Base-by-base conservation (phyloP, 441 rosid genomes). In the Gossypium aridum region DNA sequence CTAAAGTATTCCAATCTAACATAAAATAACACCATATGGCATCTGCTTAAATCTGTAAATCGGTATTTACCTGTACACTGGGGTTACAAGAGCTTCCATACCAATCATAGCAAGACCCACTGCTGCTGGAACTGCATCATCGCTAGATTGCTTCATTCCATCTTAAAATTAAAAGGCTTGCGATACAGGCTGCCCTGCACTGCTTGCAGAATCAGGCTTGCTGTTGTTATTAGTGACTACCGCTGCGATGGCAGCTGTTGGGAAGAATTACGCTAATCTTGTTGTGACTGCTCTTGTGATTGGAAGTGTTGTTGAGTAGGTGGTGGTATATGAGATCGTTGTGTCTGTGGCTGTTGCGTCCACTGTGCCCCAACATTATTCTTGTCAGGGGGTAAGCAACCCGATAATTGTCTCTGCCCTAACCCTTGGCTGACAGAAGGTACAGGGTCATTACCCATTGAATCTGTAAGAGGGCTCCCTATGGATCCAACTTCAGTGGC, bases 1-100 rank as follows among this genome's bases (percentile, higher is more conserved):
- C 59, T 39, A 10, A 43, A 61, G 23, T 25, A 72, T 5, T 25
- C 59, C 67, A 72, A n/a, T 25, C 45, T n/a, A 72, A 25, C 10
- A 45, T 45, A 43, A 45, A 23, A 10, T 19, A 34, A 31, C 10
- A 17, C 17, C 3, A 7, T 54, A 54, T 19, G 63, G 37, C 4
- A 31, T 25, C 49, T 17, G 74, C 64, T 49, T 55, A 70, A 31
- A 70, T 55, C 23, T 34, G 31, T 55, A 70, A 31, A 70, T 70
- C 14, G 14, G 14, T 34, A 31, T 72, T 43, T 91, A 91, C 96
- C 99, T 91, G 96, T 94, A 90, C 97, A 88, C 76, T 78, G 89
- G 83, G 82, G 90, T 81, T 72, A 75, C 75, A 77, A 80, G 87
- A 85, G 93, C 88, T 83, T 83, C 89, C 85, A 70, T 78, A 85